Percentiles rank a stretch among this genome's conserved stretches.
Evolutionary conservation across 768 basidiomycete genomes (phyloP).

Genomic region (Suillus americanus): DNA sequence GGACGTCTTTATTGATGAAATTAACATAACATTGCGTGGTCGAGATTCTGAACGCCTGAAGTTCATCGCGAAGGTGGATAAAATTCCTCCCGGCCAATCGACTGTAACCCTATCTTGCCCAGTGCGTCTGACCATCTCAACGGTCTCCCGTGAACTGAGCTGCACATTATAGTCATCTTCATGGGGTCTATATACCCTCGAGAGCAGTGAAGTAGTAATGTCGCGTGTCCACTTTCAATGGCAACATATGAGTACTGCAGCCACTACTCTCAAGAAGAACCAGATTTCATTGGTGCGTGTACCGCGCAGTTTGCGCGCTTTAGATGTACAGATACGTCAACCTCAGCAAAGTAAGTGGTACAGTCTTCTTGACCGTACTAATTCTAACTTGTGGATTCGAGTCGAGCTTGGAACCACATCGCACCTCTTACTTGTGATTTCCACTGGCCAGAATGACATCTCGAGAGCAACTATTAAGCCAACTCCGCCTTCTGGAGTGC

Average conservation of each 20-base stretch:
- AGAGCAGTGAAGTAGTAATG: constrained; percentile 65
- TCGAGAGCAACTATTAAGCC: constrained; percentile 53
- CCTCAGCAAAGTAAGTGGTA: constrained; percentile 40
- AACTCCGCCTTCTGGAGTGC: constrained; percentile 50
- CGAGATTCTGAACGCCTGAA: constrained; percentile 60
- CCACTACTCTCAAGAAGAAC: constrained; percentile 26
- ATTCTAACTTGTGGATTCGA: constrained; percentile 27
- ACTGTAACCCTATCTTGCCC: constrained; percentile 63
- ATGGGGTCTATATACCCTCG: constrained; percentile 66
- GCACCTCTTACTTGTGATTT: constrained; percentile 54
- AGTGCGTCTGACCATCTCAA: constrained; percentile 43
- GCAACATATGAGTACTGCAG: constrained; percentile 40
- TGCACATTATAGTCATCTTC: constrained; percentile 55
- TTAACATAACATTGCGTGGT: constrained; percentile 61
- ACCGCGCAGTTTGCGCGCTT: constrained; percentile 57
- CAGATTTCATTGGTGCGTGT: constrained; percentile 53
- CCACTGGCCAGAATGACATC: constrained; percentile 70
- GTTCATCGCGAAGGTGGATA: constrained; percentile 44
- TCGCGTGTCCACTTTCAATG: constrained; percentile 68
- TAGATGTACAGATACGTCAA: constrained; percentile 64
- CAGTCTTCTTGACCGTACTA: constrained; percentile 14
- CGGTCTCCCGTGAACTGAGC: constrained; percentile 5
- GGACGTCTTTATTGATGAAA: constrained; percentile 61
- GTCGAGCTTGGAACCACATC: constrained; percentile 66
- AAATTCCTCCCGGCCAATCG: constrained; percentile 60